Conservation (phyloP, 805 yeast species). For the Lipomyces anomalus region DNA sequence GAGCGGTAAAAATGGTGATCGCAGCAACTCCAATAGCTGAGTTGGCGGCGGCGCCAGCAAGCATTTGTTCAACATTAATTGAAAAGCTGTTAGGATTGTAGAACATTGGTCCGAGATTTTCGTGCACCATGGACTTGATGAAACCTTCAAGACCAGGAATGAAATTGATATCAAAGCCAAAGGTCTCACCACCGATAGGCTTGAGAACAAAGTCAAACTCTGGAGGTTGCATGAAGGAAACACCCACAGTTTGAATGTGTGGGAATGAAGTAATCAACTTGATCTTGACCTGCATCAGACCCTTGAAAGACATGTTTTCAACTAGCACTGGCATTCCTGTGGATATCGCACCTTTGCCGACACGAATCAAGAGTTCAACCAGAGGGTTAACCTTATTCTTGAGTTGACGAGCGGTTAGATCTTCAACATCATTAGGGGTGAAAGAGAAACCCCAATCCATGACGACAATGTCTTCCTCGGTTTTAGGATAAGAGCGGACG, state of each 20-base stretch:
- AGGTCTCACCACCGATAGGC: slow-evolving; percentile 73
- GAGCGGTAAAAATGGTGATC: slow-evolving; percentile 61
- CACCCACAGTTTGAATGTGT: slow-evolving; percentile 83
- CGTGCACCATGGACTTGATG: slow-evolving; percentile 76
- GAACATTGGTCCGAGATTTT: slow-evolving; percentile 82
- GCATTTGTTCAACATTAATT: slow-evolving; percentile 81
- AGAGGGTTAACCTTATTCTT: slow-evolving; percentile 80
- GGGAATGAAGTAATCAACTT: slow-evolving; percentile 90
- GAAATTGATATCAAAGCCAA: slow-evolving; percentile 81
- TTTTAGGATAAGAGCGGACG: slow-evolving; percentile 83
- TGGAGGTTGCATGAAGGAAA: slow-evolving; percentile 81
- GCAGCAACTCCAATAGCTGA: slow-evolving; percentile 84
- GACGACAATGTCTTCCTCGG: slow-evolving; percentile 88
- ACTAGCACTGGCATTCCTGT: slow-evolving; percentile 69
- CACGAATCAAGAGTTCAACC: slow-evolving; percentile 64
- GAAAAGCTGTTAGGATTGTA: slow-evolving; percentile 90
- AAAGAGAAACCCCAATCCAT: slow-evolving; percentile 96
- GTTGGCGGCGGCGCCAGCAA: slow-evolving; percentile 73
- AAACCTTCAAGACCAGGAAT: slow-evolving; percentile 83
- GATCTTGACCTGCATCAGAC: slow-evolving; percentile 70
- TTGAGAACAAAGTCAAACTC: slow-evolving; percentile 76
- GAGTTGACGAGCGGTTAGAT: slow-evolving; percentile 76
- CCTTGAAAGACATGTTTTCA: slow-evolving; percentile 71
- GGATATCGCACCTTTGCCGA: slow-evolving; percentile 67
- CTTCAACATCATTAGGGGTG: slow-evolving; percentile 85